Conservation (phyloP, 441 rosid genomes). For the Francoa sonchifolia region DNA sequence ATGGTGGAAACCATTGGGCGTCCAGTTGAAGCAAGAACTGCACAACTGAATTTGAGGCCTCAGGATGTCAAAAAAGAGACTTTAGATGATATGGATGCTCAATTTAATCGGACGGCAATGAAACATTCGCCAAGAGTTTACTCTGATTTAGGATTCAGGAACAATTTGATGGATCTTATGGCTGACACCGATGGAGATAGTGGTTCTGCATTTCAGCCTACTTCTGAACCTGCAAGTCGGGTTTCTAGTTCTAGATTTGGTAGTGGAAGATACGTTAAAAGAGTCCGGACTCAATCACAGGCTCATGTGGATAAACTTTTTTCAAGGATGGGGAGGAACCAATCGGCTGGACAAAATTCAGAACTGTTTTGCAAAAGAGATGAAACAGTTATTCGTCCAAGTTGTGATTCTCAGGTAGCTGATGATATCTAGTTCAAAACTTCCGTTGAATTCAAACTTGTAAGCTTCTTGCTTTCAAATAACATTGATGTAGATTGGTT, state of each 20-base stretch:
- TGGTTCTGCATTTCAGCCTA: slow-evolving; percentile 14
- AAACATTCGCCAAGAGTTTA: slow-evolving; percentile 42
- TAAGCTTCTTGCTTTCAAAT: slow-evolving; percentile 19
- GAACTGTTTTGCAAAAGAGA: slow-evolving; percentile 17
- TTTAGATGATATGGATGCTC: slow-evolving; percentile 23
- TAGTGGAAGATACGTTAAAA: slow-evolving; percentile 22
- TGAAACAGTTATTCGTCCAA: slow-evolving; percentile 9
- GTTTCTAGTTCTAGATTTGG: slow-evolving; percentile 27
- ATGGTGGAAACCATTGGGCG: slow-evolving; percentile 86
- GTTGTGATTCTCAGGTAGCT: slow-evolving; percentile 15
- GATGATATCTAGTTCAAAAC: slow-evolving; percentile 15
- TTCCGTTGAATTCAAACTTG: slow-evolving; percentile 5
- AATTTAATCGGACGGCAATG: slow-evolving; percentile 13
- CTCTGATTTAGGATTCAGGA: slow-evolving; percentile 62
- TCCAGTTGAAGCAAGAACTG: slow-evolving; percentile 42
- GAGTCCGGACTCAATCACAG: slow-evolving; percentile 16
- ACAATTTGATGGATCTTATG: slow-evolving; percentile 67
- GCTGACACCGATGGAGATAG: slow-evolving; percentile 30
- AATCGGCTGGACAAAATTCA: slow-evolving; percentile 23
- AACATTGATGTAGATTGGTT: slow-evolving; percentile 15
- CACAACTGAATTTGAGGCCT: slow-evolving; percentile 10
- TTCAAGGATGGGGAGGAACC: slow-evolving; percentile 17
- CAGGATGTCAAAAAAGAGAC: slow-evolving; percentile 18
- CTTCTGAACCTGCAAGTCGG: slow-evolving; percentile 17
- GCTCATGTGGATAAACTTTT: slow-evolving; percentile 10